Evolutionary conservation across 2,329 filamentous ascomycete species (phyloP), one percentile per base, ranked within the genome.

Genomic region (Neonectria neomacrospora): DNA sequence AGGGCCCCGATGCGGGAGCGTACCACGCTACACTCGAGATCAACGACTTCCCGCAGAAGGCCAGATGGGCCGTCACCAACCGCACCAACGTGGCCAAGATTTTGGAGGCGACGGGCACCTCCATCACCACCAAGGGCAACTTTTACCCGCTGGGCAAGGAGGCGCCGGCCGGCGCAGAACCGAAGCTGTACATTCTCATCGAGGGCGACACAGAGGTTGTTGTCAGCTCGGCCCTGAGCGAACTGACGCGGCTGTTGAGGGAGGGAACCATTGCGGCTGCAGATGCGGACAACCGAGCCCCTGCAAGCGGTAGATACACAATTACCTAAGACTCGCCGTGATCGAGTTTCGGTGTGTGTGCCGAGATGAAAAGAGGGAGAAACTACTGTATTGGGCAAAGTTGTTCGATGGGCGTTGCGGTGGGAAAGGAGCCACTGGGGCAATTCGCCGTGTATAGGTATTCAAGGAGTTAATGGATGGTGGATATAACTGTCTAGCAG

Each of bases 1-100:
- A 97, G 79, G 96, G 96, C 1, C 96, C 96, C 1, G 96, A 99
- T 78, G 96, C 96, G 3, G 96, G 96, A 54, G 94, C 94, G 0
- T 99, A 94, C 85, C 96, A 99, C 78, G 94, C 96, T 16, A 98
- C 95, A 4, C 85, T 99, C 65, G 96, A 98, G 79, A 99, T 99
- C 87, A 99, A 99, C 79, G 96, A 99, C 80, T 98, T 98, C 80
- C 96, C 96, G 34, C 96, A 99, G 78, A 98, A 97, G 84, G 96
- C 96, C 67, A 89, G 96, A 72, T 99, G 96, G 96, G 95, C 94
- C 11, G 96, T 99, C 81, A 99, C 96, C 41, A 99, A 99, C 78
- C 89, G 96, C 68, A 98, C 96, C 37, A 99, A 99, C 74, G 96
- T 99, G 61, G 94, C 95, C 71, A 99, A 98, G 84, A 97, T 99